Percentiles rank a stretch among this genome's conserved stretches.
phyloP scores from a whole-genome alignment of 2,329 filamentous ascomycete species.

The Trichoderma koningiopsis region DNA sequence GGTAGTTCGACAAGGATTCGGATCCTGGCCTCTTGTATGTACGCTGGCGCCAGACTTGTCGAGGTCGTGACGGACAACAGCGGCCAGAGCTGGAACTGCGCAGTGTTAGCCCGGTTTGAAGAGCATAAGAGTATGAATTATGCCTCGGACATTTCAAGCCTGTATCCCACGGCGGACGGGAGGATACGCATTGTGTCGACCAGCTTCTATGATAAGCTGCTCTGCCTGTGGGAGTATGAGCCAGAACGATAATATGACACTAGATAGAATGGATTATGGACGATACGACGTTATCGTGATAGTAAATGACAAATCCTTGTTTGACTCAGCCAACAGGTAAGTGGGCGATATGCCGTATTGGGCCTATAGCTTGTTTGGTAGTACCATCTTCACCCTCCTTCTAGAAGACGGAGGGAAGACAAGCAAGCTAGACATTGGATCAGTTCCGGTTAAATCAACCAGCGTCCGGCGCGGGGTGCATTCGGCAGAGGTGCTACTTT shows the following conservation, averaged over 20 bases:
- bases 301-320: background rate
- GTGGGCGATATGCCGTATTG: conserved; percentile 6
- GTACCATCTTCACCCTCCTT: background rate
- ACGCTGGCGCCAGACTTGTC: conserved; percentile 76
- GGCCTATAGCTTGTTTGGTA: background rate
- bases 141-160: conserved; percentile 65
- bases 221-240: conserved; percentile 65
- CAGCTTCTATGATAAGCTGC: conserved; percentile 73
- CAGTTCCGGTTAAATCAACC: conserved; percentile 1
- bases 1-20: conserved; percentile 39
- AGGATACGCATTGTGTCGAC: conserved; percentile 62
- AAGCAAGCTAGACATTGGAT: conserved; percentile 5
- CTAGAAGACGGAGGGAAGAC: conserved; percentile 20
- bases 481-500: conserved; percentile 20
- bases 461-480: conserved; percentile 22
- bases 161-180: background rate
- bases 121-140: conserved; percentile 97
- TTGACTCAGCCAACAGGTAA: background rate
- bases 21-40: conserved; percentile 91
- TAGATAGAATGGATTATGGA: background rate
- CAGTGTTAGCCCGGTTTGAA: conserved; percentile 71
- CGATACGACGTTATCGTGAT: background rate
- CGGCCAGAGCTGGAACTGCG: conserved; percentile 58
- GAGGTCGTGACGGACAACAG: conserved; percentile 44
- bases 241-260: conserved; percentile 1